Evolutionary conservation across 2,329 filamentous ascomycete species (phyloP), one percentile per base, ranked within the genome.

Genomic region (Pseudonectria buxi): DNA sequence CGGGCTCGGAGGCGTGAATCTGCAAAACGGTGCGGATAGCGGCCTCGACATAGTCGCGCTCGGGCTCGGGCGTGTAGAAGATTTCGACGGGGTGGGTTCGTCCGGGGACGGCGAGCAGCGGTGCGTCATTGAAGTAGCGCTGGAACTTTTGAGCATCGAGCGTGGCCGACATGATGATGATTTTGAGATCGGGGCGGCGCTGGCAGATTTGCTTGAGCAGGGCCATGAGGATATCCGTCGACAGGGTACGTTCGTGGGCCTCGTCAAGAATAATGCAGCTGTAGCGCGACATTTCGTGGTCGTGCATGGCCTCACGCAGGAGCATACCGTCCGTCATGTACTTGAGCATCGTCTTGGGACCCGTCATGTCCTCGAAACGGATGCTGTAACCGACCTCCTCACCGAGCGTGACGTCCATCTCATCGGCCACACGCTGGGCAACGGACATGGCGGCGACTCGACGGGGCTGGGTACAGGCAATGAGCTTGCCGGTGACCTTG

Each of bases 271-370:
- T 96, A 58, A 98, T 96, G 54, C 86, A 94, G 70, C 87, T 92
- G 67, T 98, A 98, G 36, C 89, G 84, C 33, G 76, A 82, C 65
- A 98, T 78, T 51, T 94, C 77, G 56, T 89, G 86, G 61, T 98
- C 92, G 63, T 95, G 82, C 81, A 98, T 94, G 38, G 92, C 89
- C 65, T 98, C 92, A 55, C 92, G 74, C 55, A 96, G 73, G 54
- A 98, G 79, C 83, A 98, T 96, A 77, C 94, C 94, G 57, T 98
- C 92, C 29, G 94, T 98, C 92, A 98, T 98, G 71, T 98, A 98
- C 71, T 98, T 98, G 58, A 98, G 77, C 42, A 94, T 78, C 2
- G 92, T 98, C 62, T 86, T 88, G 39, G 80, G 78, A 33, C 84
- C 77, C 1, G 92, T 96, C 68, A 81, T 85, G 61, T 98, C 92